Conservation (phyloP, 2,329 filamentous ascomycete genomes). For the Aureobasidium musti region DNA sequence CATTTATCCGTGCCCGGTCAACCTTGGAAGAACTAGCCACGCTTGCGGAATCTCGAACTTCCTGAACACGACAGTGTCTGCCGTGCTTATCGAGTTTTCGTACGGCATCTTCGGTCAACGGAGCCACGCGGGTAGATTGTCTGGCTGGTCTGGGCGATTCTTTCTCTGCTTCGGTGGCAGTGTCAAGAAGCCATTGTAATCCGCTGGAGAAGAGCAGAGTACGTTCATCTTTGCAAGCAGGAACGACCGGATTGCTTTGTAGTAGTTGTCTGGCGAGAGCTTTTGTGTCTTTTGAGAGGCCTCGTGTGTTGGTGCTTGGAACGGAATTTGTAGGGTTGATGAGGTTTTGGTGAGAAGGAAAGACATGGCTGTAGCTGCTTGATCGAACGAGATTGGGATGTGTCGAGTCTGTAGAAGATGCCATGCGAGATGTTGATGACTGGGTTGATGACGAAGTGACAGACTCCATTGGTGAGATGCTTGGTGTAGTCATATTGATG, state of each 20-base stretch:
- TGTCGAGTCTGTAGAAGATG: background rate
- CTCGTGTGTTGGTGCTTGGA: background rate
- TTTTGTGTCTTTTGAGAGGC: constrained; percentile 7
- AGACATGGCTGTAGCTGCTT: constrained; percentile 13
- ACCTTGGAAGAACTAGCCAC: background rate
- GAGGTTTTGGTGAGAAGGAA: background rate
- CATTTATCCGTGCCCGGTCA: constrained; percentile 4
- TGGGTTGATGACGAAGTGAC: constrained; percentile 8
- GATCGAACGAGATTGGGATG: background rate
- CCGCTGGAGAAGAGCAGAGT: constrained; percentile 7
- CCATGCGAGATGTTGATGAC: background rate
- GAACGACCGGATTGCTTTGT: background rate
- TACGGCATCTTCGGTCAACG: constrained; percentile 11
- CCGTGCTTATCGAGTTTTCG: constrained; percentile 12
- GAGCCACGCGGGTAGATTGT: background rate
- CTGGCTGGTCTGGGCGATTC: background rate
- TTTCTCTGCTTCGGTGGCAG: background rate
- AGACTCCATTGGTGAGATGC: constrained; percentile 18
- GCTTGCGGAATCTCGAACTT: background rate
- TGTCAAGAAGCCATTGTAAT: constrained; percentile 18
- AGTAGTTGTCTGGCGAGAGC: background rate
- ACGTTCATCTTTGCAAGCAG: background rate
- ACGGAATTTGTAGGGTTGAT: background rate
- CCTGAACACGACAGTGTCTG: background rate
- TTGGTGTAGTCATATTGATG: constrained; percentile 7